phyloP scores from a whole-genome alignment of 176 grass and related monocot species.

The Otatea glauca region DNA sequence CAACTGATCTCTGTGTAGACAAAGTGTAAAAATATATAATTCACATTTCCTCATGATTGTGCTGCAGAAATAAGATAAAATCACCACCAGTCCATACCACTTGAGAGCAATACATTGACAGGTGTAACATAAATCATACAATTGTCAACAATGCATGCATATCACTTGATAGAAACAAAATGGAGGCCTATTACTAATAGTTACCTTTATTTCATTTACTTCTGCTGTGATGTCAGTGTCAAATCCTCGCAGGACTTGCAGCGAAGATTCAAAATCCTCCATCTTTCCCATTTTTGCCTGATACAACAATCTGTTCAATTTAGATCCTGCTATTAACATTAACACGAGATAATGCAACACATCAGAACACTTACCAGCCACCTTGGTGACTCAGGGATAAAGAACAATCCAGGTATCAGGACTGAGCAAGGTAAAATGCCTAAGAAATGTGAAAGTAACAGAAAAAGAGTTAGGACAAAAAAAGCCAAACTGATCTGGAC shows the following conservation, averaged over 20 bases:
- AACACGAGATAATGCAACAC: too few relatives aligned
- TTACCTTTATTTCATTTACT: conserved; percentile 98
- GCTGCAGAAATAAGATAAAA: not conserved
- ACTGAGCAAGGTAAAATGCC: too few relatives aligned
- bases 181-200: not conserved
- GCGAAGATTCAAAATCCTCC: too few relatives aligned
- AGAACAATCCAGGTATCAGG: too few relatives aligned
- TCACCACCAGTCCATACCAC: not conserved
- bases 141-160: not conserved
- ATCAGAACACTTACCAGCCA: too few relatives aligned
- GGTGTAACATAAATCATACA: conserved; percentile 27
- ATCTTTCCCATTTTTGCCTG: too few relatives aligned
- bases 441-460: too few relatives aligned
- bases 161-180: conserved; percentile 21
- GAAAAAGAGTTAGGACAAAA: too few relatives aligned
- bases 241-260: conserved; percentile 98
- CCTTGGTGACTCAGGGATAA: too few relatives aligned
- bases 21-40: conserved; percentile 24
- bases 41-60: conserved; percentile 2
- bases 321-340: too few relatives aligned
- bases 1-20: conserved; percentile 75
- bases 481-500: too few relatives aligned
- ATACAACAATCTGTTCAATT: too few relatives aligned
- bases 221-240: conserved; percentile 85
- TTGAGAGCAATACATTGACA: conserved; percentile 30